Evolutionary conservation across 768 basidiomycete genomes (phyloP), one percentile per base, ranked within the genome.

Genomic region (Xerocomus potaroensis): DNA sequence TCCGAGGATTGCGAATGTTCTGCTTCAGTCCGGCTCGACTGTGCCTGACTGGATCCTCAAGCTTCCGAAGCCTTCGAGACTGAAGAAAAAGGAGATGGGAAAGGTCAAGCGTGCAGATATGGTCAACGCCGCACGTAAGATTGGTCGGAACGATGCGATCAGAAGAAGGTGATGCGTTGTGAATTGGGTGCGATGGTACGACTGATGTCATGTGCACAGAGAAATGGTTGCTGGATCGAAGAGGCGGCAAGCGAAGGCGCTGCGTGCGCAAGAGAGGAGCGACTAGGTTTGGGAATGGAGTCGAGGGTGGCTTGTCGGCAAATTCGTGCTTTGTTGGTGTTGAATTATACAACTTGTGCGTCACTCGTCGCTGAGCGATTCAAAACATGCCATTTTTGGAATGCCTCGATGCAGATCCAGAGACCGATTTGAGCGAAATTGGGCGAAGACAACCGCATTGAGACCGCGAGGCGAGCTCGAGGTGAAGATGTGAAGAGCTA

Each of bases 11-110:
- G 95, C 94, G 41, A 97, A 97, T 62, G 90, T 98, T n/a, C 79
- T 98, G 49, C 72, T 89, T 18, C 86, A 93, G 60, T 94, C 93
- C 1, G 94, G 95, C 4, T 95, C 88, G 48, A 68, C 76, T 2
- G 93, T 96, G 0, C 91, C 94, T 1, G 89, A 92, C 19, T 99
- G 93, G 90, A 97, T 98, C 53, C 64, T 88, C n/a, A 87, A 87
- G 54, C 75, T 99, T n/a, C 87, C 87, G 18, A 93, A 90, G 63
- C 93, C 95, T 0, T 88, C 88, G 2, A 95, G 91, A 68, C 76
- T 92, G 73, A 86, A 87, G 69, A 83, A 87, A 52, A 81, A 76
- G 56, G 73, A 81, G 60, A 90, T 97, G 81, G 89, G 89, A 47
- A 91, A 87, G 68, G 72, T 82, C 7, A 86, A 89, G 64, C 84